Evolutionary conservation across 306 rosid species (phyloP).

Genomic region (Acacia crassicarpa): DNA sequence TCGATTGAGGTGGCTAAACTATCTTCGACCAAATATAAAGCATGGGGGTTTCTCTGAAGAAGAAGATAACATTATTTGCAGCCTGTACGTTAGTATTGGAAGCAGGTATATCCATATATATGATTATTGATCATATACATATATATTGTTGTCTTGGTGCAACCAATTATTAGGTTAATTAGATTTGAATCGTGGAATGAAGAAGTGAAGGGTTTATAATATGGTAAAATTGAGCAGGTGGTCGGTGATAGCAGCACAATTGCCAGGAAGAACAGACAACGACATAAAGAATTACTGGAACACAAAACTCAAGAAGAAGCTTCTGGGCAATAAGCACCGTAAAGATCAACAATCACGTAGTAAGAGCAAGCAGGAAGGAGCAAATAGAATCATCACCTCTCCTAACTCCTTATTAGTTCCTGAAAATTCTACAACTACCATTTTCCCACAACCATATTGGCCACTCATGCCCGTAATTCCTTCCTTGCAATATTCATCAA

Average conservation of each 20-base stretch:
- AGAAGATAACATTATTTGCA: slow-evolving; percentile 84
- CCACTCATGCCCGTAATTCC: slow-evolving; percentile 58
- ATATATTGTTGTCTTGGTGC: not conserved
- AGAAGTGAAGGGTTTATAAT: not conserved
- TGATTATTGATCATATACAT: not conserved
- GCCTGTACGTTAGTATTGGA: slow-evolving; percentile 82
- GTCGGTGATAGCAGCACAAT: slow-evolving; percentile 91
- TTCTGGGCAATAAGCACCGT: slow-evolving; percentile 70
- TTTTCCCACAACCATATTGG: slow-evolving; percentile 52
- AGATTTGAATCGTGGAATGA: not conserved
- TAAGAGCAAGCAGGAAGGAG: slow-evolving; percentile 40
- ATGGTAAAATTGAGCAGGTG: slow-evolving; percentile 44
- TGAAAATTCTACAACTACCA: not conserved
- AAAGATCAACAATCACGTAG: slow-evolving; percentile 54
- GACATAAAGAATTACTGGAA: slow-evolving; percentile 96
- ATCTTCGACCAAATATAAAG: slow-evolving; percentile 87
- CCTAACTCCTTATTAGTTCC: slow-evolving; percentile 25
- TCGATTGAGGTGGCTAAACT: slow-evolving; percentile 87
- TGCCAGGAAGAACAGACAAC: slow-evolving; percentile 88
- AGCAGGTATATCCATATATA: slow-evolving; percentile 56
- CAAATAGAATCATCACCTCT: slow-evolving; percentile 13
- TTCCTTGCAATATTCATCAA: slow-evolving; percentile 30
- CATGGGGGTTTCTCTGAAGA: slow-evolving; percentile 91
- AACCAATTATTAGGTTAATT: not conserved
- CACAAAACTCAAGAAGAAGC: slow-evolving; percentile 87